Conservation (phyloP, 164 flowering plant species). For the Vitis vinifera region DNA sequence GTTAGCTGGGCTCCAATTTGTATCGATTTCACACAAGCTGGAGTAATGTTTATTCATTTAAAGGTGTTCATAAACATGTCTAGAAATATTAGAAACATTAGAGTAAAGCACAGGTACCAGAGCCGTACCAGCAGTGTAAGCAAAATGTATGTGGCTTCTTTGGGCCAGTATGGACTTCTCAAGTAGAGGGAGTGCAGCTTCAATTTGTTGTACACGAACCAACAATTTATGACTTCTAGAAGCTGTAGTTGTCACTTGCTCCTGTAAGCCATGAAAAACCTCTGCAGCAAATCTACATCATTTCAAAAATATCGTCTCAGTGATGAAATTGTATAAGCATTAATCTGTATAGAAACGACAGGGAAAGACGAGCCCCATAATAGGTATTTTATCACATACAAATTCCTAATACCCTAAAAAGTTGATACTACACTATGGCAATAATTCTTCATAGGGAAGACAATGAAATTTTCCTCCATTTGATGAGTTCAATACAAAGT, state of each 20-base stretch:
- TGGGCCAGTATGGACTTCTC: conserved; percentile 82
- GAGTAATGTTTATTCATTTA: not conserved
- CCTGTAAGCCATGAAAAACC: conserved; percentile 93
- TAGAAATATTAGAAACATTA: conserved; percentile 2
- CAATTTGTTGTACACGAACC: conserved; percentile 64
- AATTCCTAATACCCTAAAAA: not conserved
- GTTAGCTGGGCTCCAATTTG: not conserved
- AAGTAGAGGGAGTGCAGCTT: conserved; percentile 74
- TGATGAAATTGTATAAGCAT: not conserved
- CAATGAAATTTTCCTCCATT: not conserved
- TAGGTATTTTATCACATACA: not conserved
- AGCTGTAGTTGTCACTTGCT: conserved; percentile 73
- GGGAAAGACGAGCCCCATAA: not conserved
- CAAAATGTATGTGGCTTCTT: conserved; percentile 85
- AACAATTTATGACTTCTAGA: conserved; percentile 76
- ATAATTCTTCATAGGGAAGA: not conserved
- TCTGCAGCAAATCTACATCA: conserved; percentile 86
- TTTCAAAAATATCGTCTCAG: conserved; percentile 14
- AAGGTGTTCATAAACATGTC: not conserved
- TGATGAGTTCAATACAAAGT: not conserved
- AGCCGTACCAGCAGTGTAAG: conserved; percentile 81
- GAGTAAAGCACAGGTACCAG: not conserved
- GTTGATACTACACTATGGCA: not conserved
- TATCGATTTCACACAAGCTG: not conserved
- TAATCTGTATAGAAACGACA: not conserved